Evolutionary conservation across 768 basidiomycete genomes (phyloP), one percentile per base, ranked within the genome.

Genomic region (Pleurotus citrinopileatus): DNA sequence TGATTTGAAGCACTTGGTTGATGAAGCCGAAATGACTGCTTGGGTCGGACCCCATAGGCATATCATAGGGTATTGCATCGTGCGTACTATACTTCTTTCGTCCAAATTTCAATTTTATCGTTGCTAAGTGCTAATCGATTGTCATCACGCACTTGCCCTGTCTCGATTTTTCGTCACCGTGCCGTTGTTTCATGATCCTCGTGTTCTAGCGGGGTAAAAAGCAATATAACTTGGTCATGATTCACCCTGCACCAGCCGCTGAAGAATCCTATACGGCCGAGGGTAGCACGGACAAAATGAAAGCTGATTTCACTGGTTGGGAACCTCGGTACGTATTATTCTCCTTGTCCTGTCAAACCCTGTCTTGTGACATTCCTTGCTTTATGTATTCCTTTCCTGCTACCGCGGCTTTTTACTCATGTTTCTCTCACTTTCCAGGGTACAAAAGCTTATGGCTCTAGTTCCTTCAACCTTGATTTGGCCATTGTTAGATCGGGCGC

Each of bases 11-110:
- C 53, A 62, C 1, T 67, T 87, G 10, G 72, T 84, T 0, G 81
- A 86, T 12, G 64, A 62, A 42, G 22, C 77, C 0, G 77, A 81
- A 53, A 77, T 81, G 72, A 79, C 77, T 0, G 73, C 70, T 0
- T 87, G 86, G 86, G 78, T 86, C 72, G 84, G 78, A 1, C 81
- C 83, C 0, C 52, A 68, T 1, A 63, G 65, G 45, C 71, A 74
- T 54, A 61, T 73, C 23, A 66, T 73, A 20, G 71, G 67, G 7
- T 73, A 73, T 54, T 68, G 65, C 47, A 61, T 73, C n/a, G 73
- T 72, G 56, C 25, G 71, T 63, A 15, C 15, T 26, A 57, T 15
- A 60, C 22, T 25, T 22, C 29, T 32, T 44, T n/a, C 27, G 25
- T 23, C 4, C 5, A n/a, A 12, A 28, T 19, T 46, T 28, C 32